Conservation (phyloP, 164 flowering plant species). For the Hamamelis virginiana region DNA sequence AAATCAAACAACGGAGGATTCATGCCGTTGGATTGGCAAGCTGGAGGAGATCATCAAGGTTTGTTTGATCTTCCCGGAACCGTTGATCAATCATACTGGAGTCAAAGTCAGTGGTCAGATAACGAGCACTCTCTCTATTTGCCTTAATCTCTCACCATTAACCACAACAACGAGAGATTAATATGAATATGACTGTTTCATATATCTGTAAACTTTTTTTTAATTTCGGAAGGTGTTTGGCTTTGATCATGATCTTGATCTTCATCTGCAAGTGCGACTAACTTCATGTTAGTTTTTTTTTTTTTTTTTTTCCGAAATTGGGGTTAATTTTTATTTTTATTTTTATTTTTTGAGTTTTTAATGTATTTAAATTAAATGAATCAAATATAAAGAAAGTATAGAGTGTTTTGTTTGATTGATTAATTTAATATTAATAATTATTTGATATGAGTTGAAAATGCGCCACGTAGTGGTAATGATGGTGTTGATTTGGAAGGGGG, state of each 20-base stretch:
- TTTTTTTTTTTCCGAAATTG: neutral
- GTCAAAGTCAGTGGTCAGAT: conserved; percentile 60
- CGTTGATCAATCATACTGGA: conserved; percentile 73
- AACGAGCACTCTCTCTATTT: conserved; percentile 46
- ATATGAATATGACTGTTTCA: conserved; percentile 9
- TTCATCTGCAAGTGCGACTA: no score
- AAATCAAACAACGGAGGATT: conserved; percentile 28
- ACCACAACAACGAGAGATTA: no score
- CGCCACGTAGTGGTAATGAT: conserved; percentile 2
- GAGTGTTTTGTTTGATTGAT: neutral
- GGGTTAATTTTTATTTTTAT: neutral
- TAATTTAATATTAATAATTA: no score
- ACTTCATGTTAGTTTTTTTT: conserved; percentile 20
- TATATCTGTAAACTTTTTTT: conserved; percentile 16
- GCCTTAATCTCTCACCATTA: conserved; percentile 23
- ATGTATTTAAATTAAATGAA: conserved; percentile 18
- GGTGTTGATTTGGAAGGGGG: neutral
- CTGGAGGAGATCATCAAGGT: conserved; percentile 34
- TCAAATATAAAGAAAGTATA: conserved; percentile 7
- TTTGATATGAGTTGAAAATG: neutral
- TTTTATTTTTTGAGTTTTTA: neutral
- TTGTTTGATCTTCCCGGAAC: conserved; percentile 56
- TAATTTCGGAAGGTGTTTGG: conserved; percentile 16
- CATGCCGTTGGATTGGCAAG: conserved; percentile 57
- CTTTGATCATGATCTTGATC: conserved; percentile 17